These are phyloP conservation scores for Capsicum baccatum DNA, from an alignment of 257 asterid species.

Conservation along the genomic window DNA sequence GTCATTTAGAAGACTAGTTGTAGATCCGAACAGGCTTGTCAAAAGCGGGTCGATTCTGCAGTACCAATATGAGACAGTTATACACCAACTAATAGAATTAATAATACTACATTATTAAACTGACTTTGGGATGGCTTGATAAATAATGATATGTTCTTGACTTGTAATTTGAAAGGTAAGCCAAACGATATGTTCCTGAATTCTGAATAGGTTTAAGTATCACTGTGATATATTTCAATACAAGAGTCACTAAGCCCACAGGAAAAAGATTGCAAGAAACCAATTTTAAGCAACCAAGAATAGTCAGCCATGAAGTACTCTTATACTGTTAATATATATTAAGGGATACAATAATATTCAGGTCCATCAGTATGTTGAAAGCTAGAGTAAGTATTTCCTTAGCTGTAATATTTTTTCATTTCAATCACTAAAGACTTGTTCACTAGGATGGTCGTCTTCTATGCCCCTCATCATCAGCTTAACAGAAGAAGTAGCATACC, in stretches of 20 bases:
- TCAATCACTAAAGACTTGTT: conserved; percentile 20
- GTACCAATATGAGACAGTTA: conserved; percentile 22
- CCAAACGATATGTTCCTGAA: conserved; percentile 1
- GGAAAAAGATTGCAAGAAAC: conserved; percentile 16
- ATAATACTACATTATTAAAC: too few relatives aligned
- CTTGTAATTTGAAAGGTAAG: neutral
- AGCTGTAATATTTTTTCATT: conserved; percentile 4
- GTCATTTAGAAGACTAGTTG: conserved; percentile 44
- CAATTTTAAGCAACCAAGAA: conserved; percentile 24
- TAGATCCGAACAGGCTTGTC: conserved; percentile 82
- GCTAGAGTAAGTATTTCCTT: neutral
- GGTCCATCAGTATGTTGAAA: neutral
- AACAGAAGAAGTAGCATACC: conserved; percentile 43
- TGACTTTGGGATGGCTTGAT: neutral
- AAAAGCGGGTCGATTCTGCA: conserved; percentile 72
- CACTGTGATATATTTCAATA: neutral
- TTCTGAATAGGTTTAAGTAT: neutral
- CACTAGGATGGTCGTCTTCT: neutral
- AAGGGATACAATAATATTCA: neutral
- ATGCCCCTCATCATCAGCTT: neutral
- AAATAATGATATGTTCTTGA: neutral
- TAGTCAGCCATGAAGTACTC: neutral
- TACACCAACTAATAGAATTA: neutral
- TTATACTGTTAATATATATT: neutral
- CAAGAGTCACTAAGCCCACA: conserved; percentile 1